These are phyloP conservation scores for Oryza coarctata DNA, from an alignment of 176 grass and related monocot species.

Conservation along the genomic window DNA sequence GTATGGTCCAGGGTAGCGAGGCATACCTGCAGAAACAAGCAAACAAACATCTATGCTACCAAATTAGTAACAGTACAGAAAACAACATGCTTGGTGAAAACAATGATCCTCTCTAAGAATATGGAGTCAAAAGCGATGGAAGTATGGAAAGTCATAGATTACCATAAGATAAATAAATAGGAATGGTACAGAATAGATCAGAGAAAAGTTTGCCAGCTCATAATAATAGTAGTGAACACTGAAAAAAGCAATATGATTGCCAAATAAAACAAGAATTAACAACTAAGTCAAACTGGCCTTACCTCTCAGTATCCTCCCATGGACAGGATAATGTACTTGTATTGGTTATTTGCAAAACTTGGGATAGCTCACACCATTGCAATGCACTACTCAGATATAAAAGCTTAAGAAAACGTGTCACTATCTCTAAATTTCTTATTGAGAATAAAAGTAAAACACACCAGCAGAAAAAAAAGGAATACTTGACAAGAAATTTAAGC, in stretches of 20 bases:
- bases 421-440: slow-evolving; percentile 44
- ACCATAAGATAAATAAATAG: slow-evolving; percentile 29
- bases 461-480: slow-evolving; percentile 29
- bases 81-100: slow-evolving; percentile 13
- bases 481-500: slow-evolving; percentile 37
- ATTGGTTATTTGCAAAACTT: slow-evolving; percentile 56
- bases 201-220: slow-evolving; percentile 13
- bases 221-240: slow-evolving; percentile 9
- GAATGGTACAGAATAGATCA: slow-evolving; percentile 10
- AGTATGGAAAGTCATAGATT: not conserved
- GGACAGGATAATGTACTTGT: slow-evolving; percentile 41
- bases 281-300: slow-evolving; percentile 40
- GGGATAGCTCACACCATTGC: slow-evolving; percentile 57
- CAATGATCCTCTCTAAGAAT: not conserved
- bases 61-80: slow-evolving; percentile 45
- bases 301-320: slow-evolving; percentile 36
- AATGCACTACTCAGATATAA: slow-evolving; percentile 55
- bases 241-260: slow-evolving; percentile 18
- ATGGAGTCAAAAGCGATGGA: not conserved
- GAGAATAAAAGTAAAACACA: slow-evolving; percentile 20
- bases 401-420: slow-evolving; percentile 55
- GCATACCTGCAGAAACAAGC: slow-evolving; percentile 47
- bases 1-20: slow-evolving; percentile 54
- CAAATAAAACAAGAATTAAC: slow-evolving; percentile 37
- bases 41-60: slow-evolving; percentile 52